Conservation (phyloP, 2,329 filamentous ascomycete species). For the Diaporthe capsici region DNA sequence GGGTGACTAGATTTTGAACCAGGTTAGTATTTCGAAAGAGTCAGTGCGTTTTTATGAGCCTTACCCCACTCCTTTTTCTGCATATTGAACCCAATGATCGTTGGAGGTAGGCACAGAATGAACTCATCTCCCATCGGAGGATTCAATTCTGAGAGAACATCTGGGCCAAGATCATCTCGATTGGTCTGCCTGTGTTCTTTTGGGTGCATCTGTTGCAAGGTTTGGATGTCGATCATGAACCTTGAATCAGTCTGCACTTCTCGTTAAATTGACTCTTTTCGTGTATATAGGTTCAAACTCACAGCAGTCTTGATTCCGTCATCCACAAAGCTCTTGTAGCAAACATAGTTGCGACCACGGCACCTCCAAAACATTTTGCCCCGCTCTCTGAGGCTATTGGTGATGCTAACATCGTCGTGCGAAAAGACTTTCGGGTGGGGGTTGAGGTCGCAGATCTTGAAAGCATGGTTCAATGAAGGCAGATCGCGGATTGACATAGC, state of each 20-base stretch:
- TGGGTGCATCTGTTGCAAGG: background rate
- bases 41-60: fast-evolving
- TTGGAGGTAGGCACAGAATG: background rate
- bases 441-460: background rate
- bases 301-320: background rate
- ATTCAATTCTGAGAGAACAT: background rate
- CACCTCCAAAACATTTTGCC: background rate
- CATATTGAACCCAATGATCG: background rate
- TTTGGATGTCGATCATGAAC: background rate
- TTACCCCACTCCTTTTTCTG: background rate
- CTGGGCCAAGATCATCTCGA: background rate
- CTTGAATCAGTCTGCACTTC: background rate
- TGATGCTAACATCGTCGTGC: fast-evolving
- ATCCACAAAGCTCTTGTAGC: background rate
- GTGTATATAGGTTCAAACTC: background rate
- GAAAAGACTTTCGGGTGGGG: background rate
- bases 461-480: background rate
- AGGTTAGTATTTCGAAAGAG: background rate
- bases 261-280: background rate
- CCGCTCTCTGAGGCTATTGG: background rate
- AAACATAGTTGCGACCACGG: background rate
- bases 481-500: background rate
- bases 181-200: background rate
- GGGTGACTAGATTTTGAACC: background rate
- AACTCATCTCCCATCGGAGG: background rate